Conservation (phyloP, 2,329 filamentous ascomycete genomes). For the Nemania sp. region DNA sequence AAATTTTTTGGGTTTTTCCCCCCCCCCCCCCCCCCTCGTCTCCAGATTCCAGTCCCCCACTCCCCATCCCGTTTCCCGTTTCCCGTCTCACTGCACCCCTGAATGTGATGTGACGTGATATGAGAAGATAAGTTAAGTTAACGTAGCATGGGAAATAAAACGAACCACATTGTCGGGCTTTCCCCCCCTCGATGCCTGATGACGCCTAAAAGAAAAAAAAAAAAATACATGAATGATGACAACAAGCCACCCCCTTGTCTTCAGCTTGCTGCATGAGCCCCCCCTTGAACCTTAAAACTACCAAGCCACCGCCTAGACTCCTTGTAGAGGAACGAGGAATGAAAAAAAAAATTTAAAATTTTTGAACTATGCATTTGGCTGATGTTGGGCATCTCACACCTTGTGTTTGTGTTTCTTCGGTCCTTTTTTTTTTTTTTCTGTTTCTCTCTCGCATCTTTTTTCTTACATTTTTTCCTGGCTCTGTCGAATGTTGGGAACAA, state of each 20-base stretch:
- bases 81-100: conserved; percentile 15
- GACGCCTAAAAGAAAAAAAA: conserved; percentile 14
- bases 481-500: conserved; percentile 17
- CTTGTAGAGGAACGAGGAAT: background rate
- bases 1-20: too few species aligned
- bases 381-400: conserved; percentile 2
- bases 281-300: conserved; percentile 7
- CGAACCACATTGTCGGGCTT: conserved; percentile 13
- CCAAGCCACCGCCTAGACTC: conserved; percentile 15
- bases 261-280: conserved; percentile 22
- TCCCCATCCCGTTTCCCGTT: too few species aligned
- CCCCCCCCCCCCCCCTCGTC: too few species aligned
- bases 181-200: conserved; percentile 25
- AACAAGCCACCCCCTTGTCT: conserved; percentile 17
- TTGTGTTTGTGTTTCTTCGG: background rate
- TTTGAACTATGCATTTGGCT: conserved; percentile 16
- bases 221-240: background rate
- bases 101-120: conserved; percentile 16
- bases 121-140: too few species aligned
- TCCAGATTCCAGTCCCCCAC: too few species aligned
- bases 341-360: background rate
- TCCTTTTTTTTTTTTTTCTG: background rate
- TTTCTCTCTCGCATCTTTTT: background rate
- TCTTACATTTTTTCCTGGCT: background rate
- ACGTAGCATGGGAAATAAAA: conserved; percentile 13